Evolutionary conservation across 1,284 basidiomycete genomes (phyloP), one percentile per base, ranked within the genome.

Genomic region (Trametes hirsuta): DNA sequence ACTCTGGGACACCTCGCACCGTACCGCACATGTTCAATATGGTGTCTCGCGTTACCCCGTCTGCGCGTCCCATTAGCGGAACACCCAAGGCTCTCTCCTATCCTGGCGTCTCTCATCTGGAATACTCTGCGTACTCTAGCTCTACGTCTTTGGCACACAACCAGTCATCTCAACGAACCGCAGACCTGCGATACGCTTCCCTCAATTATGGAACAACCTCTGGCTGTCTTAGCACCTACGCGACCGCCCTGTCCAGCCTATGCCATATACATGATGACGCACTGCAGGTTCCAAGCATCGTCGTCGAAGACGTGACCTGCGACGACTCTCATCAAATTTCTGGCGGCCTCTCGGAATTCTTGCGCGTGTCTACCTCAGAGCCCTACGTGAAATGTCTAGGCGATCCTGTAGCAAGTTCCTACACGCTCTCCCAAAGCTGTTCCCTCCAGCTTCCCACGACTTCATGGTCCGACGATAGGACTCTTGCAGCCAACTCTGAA

Each of bases 381-480:
- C 53, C 53, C 12, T 18, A 40, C 18, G 12, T 42, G 4, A n/a
- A 5, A 1, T 4, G 5, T 15, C 46, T 55, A 2, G 46, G n/a
- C 2, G 18, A 34, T 6, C 4, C 34, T 4, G 12, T 15, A 14
- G 37, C 47, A n/a, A 45, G 15, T 12, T 34, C 47, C 10, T 10
- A 36, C 11, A 25, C 25, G 4, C 4, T 46, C 18, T 21, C 12
- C 1, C 15, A 36, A 6, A 46, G 50, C 11, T 47, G 4, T 8
- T 52, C 49, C 2, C 37, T 58, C 2, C 40, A 25, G n/a, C 44
- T 47, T 3, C 49, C 56, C 30, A 18, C 36, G 4, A 50, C 42
- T 6, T 34, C 45, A 1, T 56, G 55, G 55, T 56, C 47, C 36
- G 55, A 56, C 35, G 47, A 50, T 6, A 37, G 4, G 6, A 56